These are phyloP conservation scores for Auricularia auricula-judae DNA, from an alignment of 768 basidiomycete genomes.

Conservation along the genomic window DNA sequence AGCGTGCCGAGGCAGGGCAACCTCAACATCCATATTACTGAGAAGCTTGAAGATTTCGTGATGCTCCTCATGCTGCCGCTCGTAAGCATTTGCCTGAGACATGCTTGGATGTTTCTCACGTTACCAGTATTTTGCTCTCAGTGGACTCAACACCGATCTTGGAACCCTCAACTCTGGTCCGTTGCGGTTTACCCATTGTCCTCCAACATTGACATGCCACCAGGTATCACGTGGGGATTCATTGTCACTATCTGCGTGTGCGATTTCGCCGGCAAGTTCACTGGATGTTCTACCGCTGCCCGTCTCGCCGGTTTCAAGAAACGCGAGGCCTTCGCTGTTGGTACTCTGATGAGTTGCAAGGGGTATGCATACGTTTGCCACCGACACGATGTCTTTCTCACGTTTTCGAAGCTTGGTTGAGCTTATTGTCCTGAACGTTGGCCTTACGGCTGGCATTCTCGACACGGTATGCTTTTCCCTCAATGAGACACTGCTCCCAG, in stretches of 20 bases:
- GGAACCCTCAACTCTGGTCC: conserved; percentile 55
- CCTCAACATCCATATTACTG: conserved; percentile 66
- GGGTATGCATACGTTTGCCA: conserved; percentile 37
- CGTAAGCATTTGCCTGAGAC: conserved; percentile 28
- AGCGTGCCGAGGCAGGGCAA: conserved; percentile 78
- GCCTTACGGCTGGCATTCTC: conserved; percentile 55
- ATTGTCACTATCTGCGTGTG: conserved; percentile 60
- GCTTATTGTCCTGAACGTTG: conserved; percentile 86
- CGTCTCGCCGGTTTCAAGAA: conserved; percentile 49
- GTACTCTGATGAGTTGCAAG: conserved; percentile 84
- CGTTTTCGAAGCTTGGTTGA: conserved; percentile 49
- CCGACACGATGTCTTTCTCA: not conserved
- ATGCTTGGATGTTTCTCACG: conserved; percentile 10
- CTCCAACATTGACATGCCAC: not conserved
- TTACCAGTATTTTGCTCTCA: conserved; percentile 63
- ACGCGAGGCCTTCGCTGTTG: conserved; percentile 76
- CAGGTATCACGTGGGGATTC: conserved; percentile 67
- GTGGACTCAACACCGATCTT: conserved; percentile 72
- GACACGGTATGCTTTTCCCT: conserved; percentile 18
- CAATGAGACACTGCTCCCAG: not conserved
- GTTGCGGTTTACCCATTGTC: not conserved
- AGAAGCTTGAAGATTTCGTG: conserved; percentile 84
- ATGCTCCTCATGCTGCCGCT: conserved; percentile 64
- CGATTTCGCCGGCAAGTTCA: conserved; percentile 73
- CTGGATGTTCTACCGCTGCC: conserved; percentile 53